These are phyloP conservation scores for Penicillium flavigenum DNA, from an alignment of 495 filamentous ascomycete species.

Conservation along the genomic window DNA sequence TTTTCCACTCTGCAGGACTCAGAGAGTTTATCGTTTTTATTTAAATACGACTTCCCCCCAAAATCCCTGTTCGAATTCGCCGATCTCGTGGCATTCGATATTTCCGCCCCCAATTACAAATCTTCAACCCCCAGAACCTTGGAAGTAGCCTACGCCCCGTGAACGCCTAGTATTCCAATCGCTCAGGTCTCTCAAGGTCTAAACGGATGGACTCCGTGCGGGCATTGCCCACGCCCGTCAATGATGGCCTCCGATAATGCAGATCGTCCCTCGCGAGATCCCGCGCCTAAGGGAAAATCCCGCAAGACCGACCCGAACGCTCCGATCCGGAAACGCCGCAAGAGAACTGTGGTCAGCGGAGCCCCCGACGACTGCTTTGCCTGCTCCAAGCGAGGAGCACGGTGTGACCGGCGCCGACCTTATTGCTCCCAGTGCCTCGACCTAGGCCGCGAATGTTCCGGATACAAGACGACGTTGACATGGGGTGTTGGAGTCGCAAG, in stretches of 20 bases:
- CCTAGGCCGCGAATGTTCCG: conserved; percentile 86
- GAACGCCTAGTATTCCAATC: background rate
- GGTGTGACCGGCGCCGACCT: conserved; percentile 89
- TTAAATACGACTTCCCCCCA: background rate
- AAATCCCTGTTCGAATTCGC: background rate
- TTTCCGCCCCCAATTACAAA: conserved; percentile 9
- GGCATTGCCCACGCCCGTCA: conserved; percentile 12
- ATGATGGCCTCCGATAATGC: conserved; percentile 23
- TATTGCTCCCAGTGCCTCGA: conserved; percentile 97
- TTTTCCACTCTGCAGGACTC: background rate
- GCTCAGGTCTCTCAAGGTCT: background rate
- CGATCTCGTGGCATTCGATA: background rate
- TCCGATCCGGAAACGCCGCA: conserved; percentile 69
- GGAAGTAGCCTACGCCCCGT: background rate
- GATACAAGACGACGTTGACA: conserved; percentile 95
- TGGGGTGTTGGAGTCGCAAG: conserved; percentile 98
- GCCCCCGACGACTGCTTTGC: conserved; percentile 96
- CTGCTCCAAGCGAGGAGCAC: conserved; percentile 75
- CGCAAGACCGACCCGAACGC: conserved; percentile 30
- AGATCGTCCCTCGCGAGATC: conserved; percentile 18
- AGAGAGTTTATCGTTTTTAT: background rate
- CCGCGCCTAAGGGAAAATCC: conserved; percentile 29
- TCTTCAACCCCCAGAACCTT: background rate
- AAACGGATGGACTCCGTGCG: conserved; percentile 18
- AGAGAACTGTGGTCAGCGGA: conserved; percentile 83